Percentiles rank a stretch among this genome's conserved stretches.
Evolutionary conservation across 1,284 basidiomycete species (phyloP).

Genomic region (Boletus smithii): DNA sequence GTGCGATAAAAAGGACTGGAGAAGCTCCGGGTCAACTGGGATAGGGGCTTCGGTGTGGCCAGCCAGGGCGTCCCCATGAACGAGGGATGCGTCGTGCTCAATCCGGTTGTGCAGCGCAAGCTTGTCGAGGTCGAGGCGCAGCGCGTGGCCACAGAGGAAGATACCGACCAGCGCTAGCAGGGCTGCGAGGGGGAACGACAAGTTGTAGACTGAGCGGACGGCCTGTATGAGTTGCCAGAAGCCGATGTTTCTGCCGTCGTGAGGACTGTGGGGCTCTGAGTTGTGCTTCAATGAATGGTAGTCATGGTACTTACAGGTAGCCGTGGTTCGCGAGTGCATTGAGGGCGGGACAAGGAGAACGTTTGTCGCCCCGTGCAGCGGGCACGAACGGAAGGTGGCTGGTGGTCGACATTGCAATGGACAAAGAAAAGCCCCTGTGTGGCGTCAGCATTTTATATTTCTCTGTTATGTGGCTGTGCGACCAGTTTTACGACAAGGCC

Average conservation of each 20-base stretch:
- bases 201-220: slow-evolving; percentile 36
- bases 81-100: slow-evolving; percentile 51
- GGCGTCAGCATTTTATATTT: slow-evolving; percentile 17
- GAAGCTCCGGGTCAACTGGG: slow-evolving; percentile 27
- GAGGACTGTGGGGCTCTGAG: slow-evolving; percentile 23
- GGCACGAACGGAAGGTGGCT: slow-evolving; percentile 40
- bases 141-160: slow-evolving; percentile 27
- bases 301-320: slow-evolving; percentile 40
- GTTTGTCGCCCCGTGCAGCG: slow-evolving; percentile 29
- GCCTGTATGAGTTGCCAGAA: slow-evolving; percentile 35
- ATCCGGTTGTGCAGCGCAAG: slow-evolving; percentile 44
- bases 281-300: slow-evolving; percentile 33
- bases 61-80: slow-evolving; percentile 36
- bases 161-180: slow-evolving; percentile 34
- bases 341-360: slow-evolving; percentile 51
- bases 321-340: slow-evolving; percentile 48
- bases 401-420: slow-evolving; percentile 27
- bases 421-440: slow-evolving; percentile 21
- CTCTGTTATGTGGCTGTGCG: slow-evolving; percentile 17
- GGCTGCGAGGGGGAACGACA: slow-evolving; percentile 37
- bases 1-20: slow-evolving; percentile 24
- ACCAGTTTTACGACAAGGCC: no score
- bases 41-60: slow-evolving; percentile 34
- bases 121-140: slow-evolving; percentile 38
- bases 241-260: slow-evolving; percentile 34